A percentile compares a stretch with the other conserved stretches of the same genome.
Conservation (phyloP, 495 filamentous ascomycete species). For the Trichoderma gamsii region DNA sequence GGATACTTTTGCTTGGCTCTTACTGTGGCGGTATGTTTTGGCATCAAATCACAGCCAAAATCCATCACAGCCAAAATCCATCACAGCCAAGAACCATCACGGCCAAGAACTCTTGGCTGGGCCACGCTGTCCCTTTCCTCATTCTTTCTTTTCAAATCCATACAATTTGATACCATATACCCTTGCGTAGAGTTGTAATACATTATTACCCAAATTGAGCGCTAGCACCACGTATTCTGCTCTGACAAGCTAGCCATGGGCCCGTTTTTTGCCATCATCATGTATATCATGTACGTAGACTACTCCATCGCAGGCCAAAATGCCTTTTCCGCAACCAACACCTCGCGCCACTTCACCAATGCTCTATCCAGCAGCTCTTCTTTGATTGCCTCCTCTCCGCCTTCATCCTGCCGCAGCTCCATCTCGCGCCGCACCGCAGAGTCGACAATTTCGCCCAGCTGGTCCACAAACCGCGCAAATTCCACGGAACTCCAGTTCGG, state of each 20-base stretch:
- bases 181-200: too few species aligned
- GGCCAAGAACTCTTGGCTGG: not conserved
- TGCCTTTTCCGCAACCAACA: slow-evolving; percentile 30
- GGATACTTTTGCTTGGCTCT: not conserved
- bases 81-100: not conserved
- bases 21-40: too few species aligned
- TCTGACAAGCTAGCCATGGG: too few species aligned
- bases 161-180: too few species aligned
- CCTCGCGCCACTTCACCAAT: slow-evolving; percentile 27
- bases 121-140: not conserved
- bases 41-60: too few species aligned
- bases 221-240: too few species aligned
- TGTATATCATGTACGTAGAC: too few species aligned
- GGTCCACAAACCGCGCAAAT: slow-evolving; percentile 52
- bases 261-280: not conserved
- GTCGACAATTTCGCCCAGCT: slow-evolving; percentile 29
- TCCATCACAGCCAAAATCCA: too few species aligned
- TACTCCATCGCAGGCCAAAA: slow-evolving; percentile 30
- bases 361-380: slow-evolving; percentile 25
- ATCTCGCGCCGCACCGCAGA: slow-evolving; percentile 21
- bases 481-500: slow-evolving; percentile 58
- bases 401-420: slow-evolving; percentile 18
- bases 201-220: too few species aligned
- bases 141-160: not conserved
- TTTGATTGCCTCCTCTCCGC: slow-evolving; percentile 16